Base-by-base conservation (phyloP, 805 yeast genomes). In the Candida nitratophila region DNA sequence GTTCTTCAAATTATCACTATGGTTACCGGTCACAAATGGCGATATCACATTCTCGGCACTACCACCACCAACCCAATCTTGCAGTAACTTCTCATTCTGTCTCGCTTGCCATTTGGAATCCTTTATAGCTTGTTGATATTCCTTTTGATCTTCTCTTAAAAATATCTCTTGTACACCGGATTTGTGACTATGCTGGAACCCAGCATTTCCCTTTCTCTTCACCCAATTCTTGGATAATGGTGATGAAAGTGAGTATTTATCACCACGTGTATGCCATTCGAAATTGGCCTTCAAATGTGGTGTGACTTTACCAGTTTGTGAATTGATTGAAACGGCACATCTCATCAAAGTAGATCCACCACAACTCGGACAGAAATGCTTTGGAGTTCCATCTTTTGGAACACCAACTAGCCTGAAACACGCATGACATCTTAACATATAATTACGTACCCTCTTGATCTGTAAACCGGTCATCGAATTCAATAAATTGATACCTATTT, bases 361-460 rank as follows among this genome's bases (percentile, higher is more conserved):
- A 73, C 99, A 93, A 43, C 80, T 76, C 15, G 96, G 86, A 63
- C 99, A 93, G 69, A 93, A 93, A 64, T 89, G 96, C 55, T 78
- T 78, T 39, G 90, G 79, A 36, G 73, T 75, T 2, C 90, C 90
- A 50, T 77, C 74, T 55, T 81, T 84, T 24, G 91, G 86, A 44
- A 87, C 72, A 8, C 96, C 90, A 14, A 82, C 68, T 60, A 93
- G 70, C 46, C 76, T 71, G 77, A 93, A 93, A 68, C 99, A 93
- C 0, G 97, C 99, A 63, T 93, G 96, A 64, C 99, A 93, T 65
- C 99, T 74, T 58, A 86, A 75, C 97, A 91, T 91, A 62, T 87
- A 90, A 68, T 84, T 87, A 61, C 95, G 76, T 30, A 93, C 84
- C 60, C 86, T 78, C 52, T 79, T 83, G 64, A 93, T 90, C 55